Percentiles rank a stretch among this genome's conserved stretches.
These are phyloP conservation scores for Stachybotrys chartarum DNA, from an alignment of 2,329 filamentous ascomycete species.

Conservation along the genomic window DNA sequence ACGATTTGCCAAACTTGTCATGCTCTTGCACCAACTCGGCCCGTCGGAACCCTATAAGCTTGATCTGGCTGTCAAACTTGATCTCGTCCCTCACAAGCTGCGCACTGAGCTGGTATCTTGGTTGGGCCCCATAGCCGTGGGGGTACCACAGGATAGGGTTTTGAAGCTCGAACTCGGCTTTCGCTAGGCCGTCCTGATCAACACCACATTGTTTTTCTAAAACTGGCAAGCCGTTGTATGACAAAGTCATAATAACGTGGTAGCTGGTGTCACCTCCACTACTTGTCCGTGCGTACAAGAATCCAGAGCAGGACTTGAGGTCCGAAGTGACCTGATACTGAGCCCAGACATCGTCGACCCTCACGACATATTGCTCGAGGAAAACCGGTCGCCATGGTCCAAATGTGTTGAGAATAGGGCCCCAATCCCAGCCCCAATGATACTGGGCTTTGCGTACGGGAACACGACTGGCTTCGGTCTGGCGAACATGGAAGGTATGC, in stretches of 20 bases:
- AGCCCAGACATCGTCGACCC: constrained; percentile 51
- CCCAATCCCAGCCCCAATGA: constrained; percentile 69
- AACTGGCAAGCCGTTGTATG: constrained; percentile 5
- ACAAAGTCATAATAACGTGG: constrained; percentile 14
- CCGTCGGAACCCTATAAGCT: constrained; percentile 58
- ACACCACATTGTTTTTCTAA: constrained; percentile 7
- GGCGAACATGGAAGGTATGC: constrained; percentile 46
- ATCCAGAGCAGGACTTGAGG: constrained; percentile 27
- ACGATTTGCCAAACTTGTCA: constrained; percentile 58
- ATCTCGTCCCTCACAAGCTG: constrained; percentile 1
- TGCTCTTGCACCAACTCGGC: constrained; percentile 48
- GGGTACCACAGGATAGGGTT: constrained; percentile 23
- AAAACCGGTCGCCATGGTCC: constrained; percentile 62
- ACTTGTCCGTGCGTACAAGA: constrained; percentile 25
- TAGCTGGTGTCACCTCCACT: constrained; percentile 18
- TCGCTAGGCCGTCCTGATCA: background rate
- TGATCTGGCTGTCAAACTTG: constrained; percentile 16
- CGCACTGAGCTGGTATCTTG: constrained; percentile 1
- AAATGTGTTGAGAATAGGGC: constrained; percentile 53
- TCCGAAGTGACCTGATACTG: constrained; percentile 26
- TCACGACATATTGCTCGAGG: constrained; percentile 54
- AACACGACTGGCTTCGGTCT: constrained; percentile 30
- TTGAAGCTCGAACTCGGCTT: constrained; percentile 22
- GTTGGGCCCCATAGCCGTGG: constrained; percentile 7
- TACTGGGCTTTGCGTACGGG: constrained; percentile 57